Conservation (phyloP, 805 yeast species). For the Wickerhamiella cacticola region DNA sequence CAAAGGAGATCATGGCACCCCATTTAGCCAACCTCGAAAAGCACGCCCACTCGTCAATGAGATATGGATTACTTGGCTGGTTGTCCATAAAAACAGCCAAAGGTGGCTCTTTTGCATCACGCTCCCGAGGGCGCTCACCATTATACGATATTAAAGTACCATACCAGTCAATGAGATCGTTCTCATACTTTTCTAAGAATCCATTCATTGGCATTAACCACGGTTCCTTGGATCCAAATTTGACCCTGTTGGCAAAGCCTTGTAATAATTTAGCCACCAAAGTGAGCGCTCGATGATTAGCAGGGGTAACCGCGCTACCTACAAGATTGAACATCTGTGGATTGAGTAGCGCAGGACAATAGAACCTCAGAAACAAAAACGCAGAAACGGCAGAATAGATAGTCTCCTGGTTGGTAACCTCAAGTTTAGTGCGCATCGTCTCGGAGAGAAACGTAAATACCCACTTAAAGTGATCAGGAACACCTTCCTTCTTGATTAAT, state of each 20-base stretch:
- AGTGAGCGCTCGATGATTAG: constrained; percentile 65
- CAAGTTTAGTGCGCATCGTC: constrained; percentile 13
- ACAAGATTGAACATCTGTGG: constrained; percentile 76
- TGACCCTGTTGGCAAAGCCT: constrained; percentile 64
- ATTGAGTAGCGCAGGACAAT: constrained; percentile 84
- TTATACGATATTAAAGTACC: constrained; percentile 32
- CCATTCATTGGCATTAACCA: constrained; percentile 58
- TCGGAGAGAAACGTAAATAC: constrained; percentile 18
- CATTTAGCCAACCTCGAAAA: constrained; percentile 23
- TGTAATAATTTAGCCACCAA: constrained; percentile 63
- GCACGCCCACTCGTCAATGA: constrained; percentile 28
- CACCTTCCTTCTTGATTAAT: constrained; percentile 16
- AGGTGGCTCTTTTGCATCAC: constrained; percentile 22
- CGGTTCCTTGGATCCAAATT: constrained; percentile 74
- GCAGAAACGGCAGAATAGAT: constrained; percentile 70
- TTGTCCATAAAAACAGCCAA: constrained; percentile 23
- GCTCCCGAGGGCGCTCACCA: constrained; percentile 16
- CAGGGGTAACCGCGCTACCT: constrained; percentile 56
- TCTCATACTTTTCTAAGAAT: constrained; percentile 47
- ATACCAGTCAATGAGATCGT: constrained; percentile 54
- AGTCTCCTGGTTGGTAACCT: constrained; percentile 8
- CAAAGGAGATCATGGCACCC: constrained; percentile 6
- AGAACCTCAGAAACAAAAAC: constrained; percentile 67
- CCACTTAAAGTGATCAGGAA: constrained; percentile 21
- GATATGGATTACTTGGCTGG: constrained; percentile 27